phyloP scores from a whole-genome alignment of 371 early-diverging fungal genomes.

The Zancudomyces culisetae region DNA sequence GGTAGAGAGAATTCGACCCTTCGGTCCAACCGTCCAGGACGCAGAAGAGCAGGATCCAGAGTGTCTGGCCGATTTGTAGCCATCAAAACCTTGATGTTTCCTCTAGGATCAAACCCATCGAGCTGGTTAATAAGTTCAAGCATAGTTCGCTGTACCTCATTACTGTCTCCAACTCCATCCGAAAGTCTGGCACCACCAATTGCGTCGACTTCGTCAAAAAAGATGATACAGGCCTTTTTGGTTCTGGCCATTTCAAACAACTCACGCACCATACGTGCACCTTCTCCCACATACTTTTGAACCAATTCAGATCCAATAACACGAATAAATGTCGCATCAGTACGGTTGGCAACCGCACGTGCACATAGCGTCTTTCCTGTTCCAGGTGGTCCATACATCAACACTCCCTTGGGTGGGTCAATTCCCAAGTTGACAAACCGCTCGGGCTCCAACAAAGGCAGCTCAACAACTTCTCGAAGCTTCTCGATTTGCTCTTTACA shows the following conservation, averaged over 20 bases:
- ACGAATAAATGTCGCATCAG: constrained; percentile 98
- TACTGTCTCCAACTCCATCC: constrained; percentile 96
- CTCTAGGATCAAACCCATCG: constrained; percentile 99
- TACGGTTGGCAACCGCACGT: constrained; percentile 98
- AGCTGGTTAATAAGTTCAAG: constrained; percentile 98
- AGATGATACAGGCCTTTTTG: constrained; percentile 99
- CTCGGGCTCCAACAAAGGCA: constrained; percentile 94
- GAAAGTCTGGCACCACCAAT: constrained; percentile 98
- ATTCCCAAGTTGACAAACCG: constrained; percentile 86
- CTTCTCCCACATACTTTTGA: constrained; percentile 99
- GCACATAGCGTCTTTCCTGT: constrained; percentile 99
- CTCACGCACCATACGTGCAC: constrained; percentile 99
- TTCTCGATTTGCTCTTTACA: constrained; percentile 99
- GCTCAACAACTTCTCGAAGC: constrained; percentile 98
- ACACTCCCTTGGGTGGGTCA: constrained; percentile 95
- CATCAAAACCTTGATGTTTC: constrained; percentile 99
- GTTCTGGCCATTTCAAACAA: constrained; percentile 98
- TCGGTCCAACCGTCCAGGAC: constrained; percentile 98
- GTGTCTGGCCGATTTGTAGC: constrained; percentile 99
- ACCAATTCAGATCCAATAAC: constrained; percentile 99
- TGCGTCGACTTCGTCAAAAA: constrained; percentile 99
- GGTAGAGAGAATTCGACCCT: constrained; percentile 99
- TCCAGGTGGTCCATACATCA: constrained; percentile 99
- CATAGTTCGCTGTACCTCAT: constrained; percentile 99
- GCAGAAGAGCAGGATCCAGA: constrained; percentile 95